phyloP scores from a whole-genome alignment of 108 stramenopile species.

The Fistulifera pelliculosa region DNA sequence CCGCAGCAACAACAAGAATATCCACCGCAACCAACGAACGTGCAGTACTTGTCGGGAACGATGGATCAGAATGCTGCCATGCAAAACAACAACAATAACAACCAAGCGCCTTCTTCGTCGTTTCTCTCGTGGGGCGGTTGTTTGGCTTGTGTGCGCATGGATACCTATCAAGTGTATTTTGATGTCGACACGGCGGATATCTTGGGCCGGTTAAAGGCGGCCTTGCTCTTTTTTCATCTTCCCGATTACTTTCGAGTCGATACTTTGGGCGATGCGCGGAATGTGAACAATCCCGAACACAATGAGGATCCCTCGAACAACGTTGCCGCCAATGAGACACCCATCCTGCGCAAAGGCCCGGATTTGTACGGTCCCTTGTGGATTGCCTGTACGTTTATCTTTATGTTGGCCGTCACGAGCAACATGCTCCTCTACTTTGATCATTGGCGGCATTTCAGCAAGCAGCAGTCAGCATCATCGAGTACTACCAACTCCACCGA shows the following conservation, averaged over 20 bases:
- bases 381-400: conserved; percentile 74
- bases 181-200: conserved; percentile 48
- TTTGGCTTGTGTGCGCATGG: conserved; percentile 21
- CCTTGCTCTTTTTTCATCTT: conserved; percentile 34
- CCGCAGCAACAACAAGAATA: neutral
- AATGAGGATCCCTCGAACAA: conserved; percentile 7
- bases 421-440: conserved; percentile 5
- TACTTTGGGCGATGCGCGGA: conserved; percentile 30
- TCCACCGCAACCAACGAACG: neutral
- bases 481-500: conserved; percentile 1
- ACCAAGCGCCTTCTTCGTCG: conserved; percentile 1
- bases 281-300: neutral
- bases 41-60: conserved; percentile 3
- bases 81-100: neutral
- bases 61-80: conserved; percentile 4
- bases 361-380: conserved; percentile 84
- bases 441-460: neutral
- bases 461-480: neutral
- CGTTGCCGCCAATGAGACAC: no score
- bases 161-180: conserved; percentile 38
- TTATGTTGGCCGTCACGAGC: conserved; percentile 54
- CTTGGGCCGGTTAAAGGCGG: conserved; percentile 24
- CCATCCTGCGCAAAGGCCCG: conserved; percentile 39
- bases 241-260: conserved; percentile 67
- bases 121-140: conserved; percentile 19